phyloP scores from a whole-genome alignment of 176 grass and related monocot genomes.

The Cenchrus fungigraminus region DNA sequence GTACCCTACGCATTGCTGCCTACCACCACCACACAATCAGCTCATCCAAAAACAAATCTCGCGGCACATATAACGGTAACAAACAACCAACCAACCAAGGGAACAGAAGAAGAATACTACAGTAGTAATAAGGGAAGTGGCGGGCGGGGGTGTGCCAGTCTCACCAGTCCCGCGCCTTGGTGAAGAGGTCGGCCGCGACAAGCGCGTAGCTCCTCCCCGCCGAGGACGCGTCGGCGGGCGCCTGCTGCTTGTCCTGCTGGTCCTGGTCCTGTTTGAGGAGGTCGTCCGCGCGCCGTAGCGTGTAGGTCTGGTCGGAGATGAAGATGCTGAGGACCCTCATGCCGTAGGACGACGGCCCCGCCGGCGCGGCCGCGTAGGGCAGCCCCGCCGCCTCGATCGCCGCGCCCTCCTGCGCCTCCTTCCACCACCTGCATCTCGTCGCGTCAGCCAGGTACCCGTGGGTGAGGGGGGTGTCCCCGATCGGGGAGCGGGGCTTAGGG shows the following conservation, averaged over 20 bases:
- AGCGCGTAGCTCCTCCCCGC: slow-evolving; percentile 66
- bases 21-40: neutral
- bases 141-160: neutral
- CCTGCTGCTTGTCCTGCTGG: neutral
- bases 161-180: slow-evolving; percentile 59
- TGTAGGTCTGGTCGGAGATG: slow-evolving; percentile 68
- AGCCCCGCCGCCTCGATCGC: slow-evolving; percentile 50
- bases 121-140: neutral
- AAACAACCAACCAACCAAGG: no score
- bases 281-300: slow-evolving; percentile 59
- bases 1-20: neutral
- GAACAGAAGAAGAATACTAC: neutral
- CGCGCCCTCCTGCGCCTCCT: slow-evolving; percentile 51
- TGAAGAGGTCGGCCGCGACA: slow-evolving; percentile 59
- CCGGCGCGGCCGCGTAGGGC: slow-evolving; percentile 46
- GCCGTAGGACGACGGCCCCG: slow-evolving; percentile 22
- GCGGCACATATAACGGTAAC: neutral
- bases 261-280: neutral
- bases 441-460: neutral
- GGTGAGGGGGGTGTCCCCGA: neutral
- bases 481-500: slow-evolving; percentile 8
- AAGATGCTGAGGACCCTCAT: slow-evolving; percentile 68
- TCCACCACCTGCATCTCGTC: slow-evolving; percentile 70
- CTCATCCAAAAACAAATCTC: neutral
- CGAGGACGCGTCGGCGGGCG: neutral